A percentile compares a stretch with the other conserved stretches of the same genome.
Evolutionary conservation across 345 rosid species (phyloP).

Genomic region (Odontarrhena argentea): DNA sequence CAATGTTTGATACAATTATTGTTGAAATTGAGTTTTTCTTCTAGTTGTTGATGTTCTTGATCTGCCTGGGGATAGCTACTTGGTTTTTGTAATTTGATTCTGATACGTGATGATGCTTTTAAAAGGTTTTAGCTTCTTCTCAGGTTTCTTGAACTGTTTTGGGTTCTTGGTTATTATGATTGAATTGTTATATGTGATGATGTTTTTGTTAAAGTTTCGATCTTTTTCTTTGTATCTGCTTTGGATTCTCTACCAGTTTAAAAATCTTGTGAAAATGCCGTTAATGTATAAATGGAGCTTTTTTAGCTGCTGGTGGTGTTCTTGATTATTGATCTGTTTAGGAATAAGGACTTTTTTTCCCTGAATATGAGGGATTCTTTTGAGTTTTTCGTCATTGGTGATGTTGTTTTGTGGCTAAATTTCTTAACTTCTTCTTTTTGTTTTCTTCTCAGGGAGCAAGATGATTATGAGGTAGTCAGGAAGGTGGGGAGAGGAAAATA

Average conservation of each 20-base stretch:
- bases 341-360: background rate
- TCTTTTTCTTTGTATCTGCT: background rate
- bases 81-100: too few relatives aligned
- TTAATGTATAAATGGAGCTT: background rate
- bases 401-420: constrained; percentile 15
- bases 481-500: constrained; percentile 88
- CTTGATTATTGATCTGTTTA: constrained; percentile 10
- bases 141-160: too few relatives aligned
- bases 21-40: too few relatives aligned
- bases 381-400: constrained; percentile 6
- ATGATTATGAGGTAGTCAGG: constrained; percentile 88
- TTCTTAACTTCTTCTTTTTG: constrained; percentile 16
- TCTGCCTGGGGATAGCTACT: too few relatives aligned
- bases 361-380: background rate
- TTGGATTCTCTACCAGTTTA: background rate
- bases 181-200: too few relatives aligned
- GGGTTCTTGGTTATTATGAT: too few relatives aligned
- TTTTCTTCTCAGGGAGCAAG: constrained; percentile 61
- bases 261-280: too few relatives aligned
- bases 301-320: constrained; percentile 6
- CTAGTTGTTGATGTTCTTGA: too few relatives aligned
- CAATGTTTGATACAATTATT: too few relatives aligned
- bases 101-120: too few relatives aligned
- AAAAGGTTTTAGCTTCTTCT: too few relatives aligned
- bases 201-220: too few relatives aligned